phyloP scores from a whole-genome alignment of 345 rosid genomes.

The Limnanthes douglasii region DNA sequence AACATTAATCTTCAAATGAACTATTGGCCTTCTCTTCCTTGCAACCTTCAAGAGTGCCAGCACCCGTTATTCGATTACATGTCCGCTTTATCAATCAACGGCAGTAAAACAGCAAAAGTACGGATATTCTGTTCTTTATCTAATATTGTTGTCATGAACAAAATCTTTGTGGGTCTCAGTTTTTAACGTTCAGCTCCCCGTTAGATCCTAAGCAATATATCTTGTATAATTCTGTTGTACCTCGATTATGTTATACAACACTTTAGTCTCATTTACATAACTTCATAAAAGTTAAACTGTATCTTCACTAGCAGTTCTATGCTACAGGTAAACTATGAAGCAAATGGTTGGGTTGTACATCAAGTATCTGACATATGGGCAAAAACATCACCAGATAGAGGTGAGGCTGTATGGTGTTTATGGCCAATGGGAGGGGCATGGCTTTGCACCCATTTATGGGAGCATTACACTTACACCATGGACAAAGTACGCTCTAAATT shows the following conservation, averaged over 20 bases:
- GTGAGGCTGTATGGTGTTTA: slow-evolving; percentile 62
- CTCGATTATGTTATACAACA: too few relatives aligned
- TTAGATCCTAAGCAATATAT: too few relatives aligned
- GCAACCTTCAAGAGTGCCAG: slow-evolving; percentile 76
- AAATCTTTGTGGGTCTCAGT: background rate
- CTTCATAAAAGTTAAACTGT: too few relatives aligned
- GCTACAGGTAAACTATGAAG: slow-evolving; percentile 68
- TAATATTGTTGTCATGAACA: background rate
- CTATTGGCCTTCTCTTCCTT: slow-evolving; percentile 88
- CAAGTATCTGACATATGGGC: slow-evolving; percentile 91
- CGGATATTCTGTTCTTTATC: slow-evolving; percentile 7
- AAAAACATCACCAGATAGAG: slow-evolving; percentile 65
- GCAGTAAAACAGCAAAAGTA: slow-evolving; percentile 79
- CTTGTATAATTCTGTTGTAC: too few relatives aligned
- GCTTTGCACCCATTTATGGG: slow-evolving; percentile 96
- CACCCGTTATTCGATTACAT: slow-evolving; percentile 79
- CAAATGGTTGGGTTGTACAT: slow-evolving; percentile 87
- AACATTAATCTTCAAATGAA: slow-evolving; percentile 97
- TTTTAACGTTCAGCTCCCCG: too few relatives aligned
- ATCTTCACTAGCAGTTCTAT: too few relatives aligned
- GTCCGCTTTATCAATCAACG: slow-evolving; percentile 51
- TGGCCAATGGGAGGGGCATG: slow-evolving; percentile 99
- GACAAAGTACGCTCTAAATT: slow-evolving; percentile 44
- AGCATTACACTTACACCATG: slow-evolving; percentile 66
- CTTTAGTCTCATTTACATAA: too few relatives aligned